phyloP scores from a whole-genome alignment of 345 rosid species.

The Linum usitatissimum region DNA sequence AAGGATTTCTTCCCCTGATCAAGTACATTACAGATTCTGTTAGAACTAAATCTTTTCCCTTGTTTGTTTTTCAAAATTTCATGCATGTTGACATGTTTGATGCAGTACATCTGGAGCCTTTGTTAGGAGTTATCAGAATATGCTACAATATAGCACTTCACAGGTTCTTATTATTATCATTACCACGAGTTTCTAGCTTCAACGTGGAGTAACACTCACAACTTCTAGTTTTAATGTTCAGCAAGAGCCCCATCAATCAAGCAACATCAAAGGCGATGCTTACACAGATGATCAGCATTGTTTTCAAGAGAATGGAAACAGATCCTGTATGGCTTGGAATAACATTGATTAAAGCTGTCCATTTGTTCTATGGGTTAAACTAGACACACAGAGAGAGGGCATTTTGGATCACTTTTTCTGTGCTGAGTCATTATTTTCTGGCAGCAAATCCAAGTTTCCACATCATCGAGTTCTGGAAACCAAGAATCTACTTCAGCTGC shows the following conservation, averaged over 20 bases:
- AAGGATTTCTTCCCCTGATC: not conserved
- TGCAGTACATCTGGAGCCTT: conserved; percentile 93
- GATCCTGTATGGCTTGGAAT: conserved; percentile 49
- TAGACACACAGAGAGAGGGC: conserved; percentile 1
- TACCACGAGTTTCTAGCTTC: conserved; percentile 7
- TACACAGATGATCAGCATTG: conserved; percentile 95
- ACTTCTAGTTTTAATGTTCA: conserved; percentile 35
- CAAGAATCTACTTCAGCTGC: conserved; percentile 41
- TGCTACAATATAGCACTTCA: conserved; percentile 95
- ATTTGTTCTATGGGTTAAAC: not conserved
- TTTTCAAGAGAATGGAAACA: conserved; percentile 91
- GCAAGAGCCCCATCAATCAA: conserved; percentile 98
- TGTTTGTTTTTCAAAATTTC: not conserved
- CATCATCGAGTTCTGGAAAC: conserved; percentile 37
- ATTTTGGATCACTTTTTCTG: conserved; percentile 11
- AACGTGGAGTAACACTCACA: conserved; percentile 18
- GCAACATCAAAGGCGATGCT: conserved; percentile 98
- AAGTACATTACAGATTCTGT: not conserved
- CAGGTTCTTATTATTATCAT: conserved; percentile 40
- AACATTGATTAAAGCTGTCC: conserved; percentile 10
- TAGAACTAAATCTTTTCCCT: not conserved
- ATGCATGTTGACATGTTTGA: not conserved
- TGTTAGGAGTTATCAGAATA: conserved; percentile 90
- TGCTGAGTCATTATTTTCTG: conserved; percentile 20
- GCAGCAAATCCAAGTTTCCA: conserved; percentile 45